A percentile compares a stretch with the other conserved stretches of the same genome.
phyloP scores from a whole-genome alignment of 2,329 filamentous ascomycete genomes.

The Pseudopyricularia javanii region DNA sequence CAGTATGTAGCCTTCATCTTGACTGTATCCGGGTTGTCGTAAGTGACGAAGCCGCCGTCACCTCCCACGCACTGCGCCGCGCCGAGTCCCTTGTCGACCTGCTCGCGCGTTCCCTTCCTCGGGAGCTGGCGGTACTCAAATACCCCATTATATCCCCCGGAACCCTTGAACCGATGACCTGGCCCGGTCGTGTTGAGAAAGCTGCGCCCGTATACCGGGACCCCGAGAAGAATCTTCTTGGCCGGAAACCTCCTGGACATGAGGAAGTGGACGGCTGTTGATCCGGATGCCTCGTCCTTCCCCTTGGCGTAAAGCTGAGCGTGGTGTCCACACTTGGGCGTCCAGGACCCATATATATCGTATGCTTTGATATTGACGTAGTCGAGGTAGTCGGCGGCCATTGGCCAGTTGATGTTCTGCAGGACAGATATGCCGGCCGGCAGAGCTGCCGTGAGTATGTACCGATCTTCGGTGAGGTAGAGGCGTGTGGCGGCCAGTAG shows the following conservation, averaged over 20 bases:
- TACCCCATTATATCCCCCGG: constrained; percentile 51
- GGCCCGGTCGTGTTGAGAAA: constrained; percentile 55
- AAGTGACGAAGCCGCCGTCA: constrained; percentile 67
- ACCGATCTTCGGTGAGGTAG: constrained; percentile 55
- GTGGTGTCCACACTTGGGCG: constrained; percentile 56
- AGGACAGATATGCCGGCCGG: constrained; percentile 56
- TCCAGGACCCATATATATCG: constrained; percentile 67
- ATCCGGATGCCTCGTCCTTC: constrained; percentile 51
- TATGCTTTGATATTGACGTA: constrained; percentile 71
- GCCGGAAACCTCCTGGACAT: constrained; percentile 53
- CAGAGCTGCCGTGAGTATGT: constrained; percentile 59
- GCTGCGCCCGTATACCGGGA: constrained; percentile 64
- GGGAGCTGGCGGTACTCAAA: constrained; percentile 68
- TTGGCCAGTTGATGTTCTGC: constrained; percentile 53
- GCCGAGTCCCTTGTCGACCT: constrained; percentile 52
- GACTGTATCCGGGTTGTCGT: constrained; percentile 69
- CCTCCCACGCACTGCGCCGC: constrained; percentile 62
- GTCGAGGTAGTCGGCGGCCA: constrained; percentile 55
- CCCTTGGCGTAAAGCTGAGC: constrained; percentile 57
- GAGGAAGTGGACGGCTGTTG: constrained; percentile 54
- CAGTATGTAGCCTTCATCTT: constrained; percentile 63
- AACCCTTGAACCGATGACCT: constrained; percentile 46
- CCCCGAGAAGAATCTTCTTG: constrained; percentile 62
- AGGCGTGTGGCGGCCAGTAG: constrained; percentile 55
- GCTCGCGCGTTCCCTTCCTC: constrained; percentile 45